Conservation (phyloP, 2,329 filamentous ascomycete genomes). For the Neurospora crassa region DNA sequence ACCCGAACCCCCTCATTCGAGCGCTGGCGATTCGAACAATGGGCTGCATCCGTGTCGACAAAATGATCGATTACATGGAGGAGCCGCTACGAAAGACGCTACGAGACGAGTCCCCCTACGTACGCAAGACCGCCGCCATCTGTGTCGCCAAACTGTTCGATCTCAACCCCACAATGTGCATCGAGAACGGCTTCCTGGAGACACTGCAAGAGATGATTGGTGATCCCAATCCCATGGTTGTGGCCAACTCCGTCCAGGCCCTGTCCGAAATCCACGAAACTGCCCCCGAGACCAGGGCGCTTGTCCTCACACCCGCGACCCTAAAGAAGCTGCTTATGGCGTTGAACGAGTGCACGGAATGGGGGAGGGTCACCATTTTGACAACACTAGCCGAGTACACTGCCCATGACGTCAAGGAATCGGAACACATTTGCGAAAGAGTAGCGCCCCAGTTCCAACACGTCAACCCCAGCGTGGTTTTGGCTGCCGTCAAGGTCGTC, state of each 20-base stretch:
- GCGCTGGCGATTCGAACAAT: slow-evolving; percentile 95
- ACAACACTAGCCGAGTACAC: slow-evolving; percentile 83
- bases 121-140: slow-evolving; percentile 94
- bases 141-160: slow-evolving; percentile 98
- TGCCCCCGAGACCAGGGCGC: slow-evolving; percentile 79
- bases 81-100: slow-evolving; percentile 93
- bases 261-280: slow-evolving; percentile 85
- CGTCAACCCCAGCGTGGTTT: slow-evolving; percentile 90
- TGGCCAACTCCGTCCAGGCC: slow-evolving; percentile 93
- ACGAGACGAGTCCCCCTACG: slow-evolving; percentile 94
- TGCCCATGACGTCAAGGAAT: slow-evolving; percentile 81
- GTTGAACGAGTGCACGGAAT: slow-evolving; percentile 96
- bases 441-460: slow-evolving; percentile 97
- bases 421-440: slow-evolving; percentile 95
- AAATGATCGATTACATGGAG: slow-evolving; percentile 99
- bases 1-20: slow-evolving; percentile 91
- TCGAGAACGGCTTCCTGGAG: slow-evolving; percentile 95
- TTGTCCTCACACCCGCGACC: slow-evolving; percentile 71
- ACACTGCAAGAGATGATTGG: slow-evolving; percentile 91
- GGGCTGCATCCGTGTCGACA: slow-evolving; percentile 96
- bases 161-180: slow-evolving; percentile 80
- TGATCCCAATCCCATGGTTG: slow-evolving; percentile 97
- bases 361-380: slow-evolving; percentile 90
- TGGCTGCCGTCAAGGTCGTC: slow-evolving; percentile 96
- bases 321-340: slow-evolving; percentile 96